Evolutionary conservation across 2,329 filamentous ascomycete genomes (phyloP).

Genomic region (Scedosporium dehoogii): DNA sequence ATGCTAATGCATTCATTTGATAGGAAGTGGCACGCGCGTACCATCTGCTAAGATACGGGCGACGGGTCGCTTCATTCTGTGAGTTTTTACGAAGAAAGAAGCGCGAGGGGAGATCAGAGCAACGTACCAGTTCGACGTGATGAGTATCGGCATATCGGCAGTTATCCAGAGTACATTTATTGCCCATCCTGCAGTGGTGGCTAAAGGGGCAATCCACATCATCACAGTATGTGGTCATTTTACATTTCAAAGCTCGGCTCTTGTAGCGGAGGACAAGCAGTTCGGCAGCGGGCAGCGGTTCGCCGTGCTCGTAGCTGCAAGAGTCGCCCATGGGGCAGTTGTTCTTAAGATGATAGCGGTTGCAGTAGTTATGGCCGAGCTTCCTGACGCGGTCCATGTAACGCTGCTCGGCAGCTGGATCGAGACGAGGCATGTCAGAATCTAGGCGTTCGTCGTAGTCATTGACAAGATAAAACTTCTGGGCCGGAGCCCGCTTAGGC

Average conservation of each 20-base stretch:
- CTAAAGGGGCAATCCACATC: constrained; percentile 12
- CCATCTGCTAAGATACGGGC: constrained; percentile 3
- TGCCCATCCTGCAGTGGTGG: constrained; percentile 14
- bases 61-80: not conserved
- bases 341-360: constrained; percentile 13
- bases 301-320: constrained; percentile 14
- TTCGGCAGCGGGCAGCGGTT: constrained; percentile 10
- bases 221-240: constrained; percentile 9
- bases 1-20: not conserved
- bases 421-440: constrained; percentile 15
- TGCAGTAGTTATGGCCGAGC: constrained; percentile 13
- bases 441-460: constrained; percentile 21
- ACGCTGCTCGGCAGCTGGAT: constrained; percentile 11
- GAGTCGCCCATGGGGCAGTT: constrained; percentile 11
- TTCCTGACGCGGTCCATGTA: constrained; percentile 12
- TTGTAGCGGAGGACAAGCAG: constrained; percentile 13
- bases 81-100: not conserved
- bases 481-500: constrained; percentile 12
- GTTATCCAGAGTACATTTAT: constrained; percentile 9
- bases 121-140: constrained; percentile 13
- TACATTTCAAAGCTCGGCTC: constrained; percentile 12
- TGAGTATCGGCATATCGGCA: constrained; percentile 15
- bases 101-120: not conserved
- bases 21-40: not conserved
- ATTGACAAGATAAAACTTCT: constrained; percentile 19